Base-by-base conservation (phyloP, 306 rosid species). In the Dicorynia guianensis region DNA sequence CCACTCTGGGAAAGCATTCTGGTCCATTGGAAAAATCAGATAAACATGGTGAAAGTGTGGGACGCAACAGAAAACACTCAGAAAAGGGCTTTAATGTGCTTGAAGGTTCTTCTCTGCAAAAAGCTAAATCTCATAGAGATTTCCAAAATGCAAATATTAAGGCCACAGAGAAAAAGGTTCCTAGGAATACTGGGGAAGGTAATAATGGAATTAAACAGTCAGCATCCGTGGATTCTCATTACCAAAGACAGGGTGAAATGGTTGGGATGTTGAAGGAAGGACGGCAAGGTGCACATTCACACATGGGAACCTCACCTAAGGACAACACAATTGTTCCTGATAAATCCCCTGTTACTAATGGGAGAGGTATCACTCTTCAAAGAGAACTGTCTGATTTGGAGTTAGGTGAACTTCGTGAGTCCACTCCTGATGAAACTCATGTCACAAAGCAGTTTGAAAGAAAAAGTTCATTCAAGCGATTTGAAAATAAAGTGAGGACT, bases 401-500 rank as follows among this genome's bases (percentile, higher is more conserved):
- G 85, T 71, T 95, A 81, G 99, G 99, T 9, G 99, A 95, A 86
- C 89, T 95, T 78, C 97, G 97, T 63, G 97, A 94, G 77, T 90
- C 93, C 39, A 76, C 87, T 66, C 87, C 91, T 2, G 99, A 92
- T 77, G 96, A 86, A 66, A 76, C 80, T 60, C 81, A 67, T 15
- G 82, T 56, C 43, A 80, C 84, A 77, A 95, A 86, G 82, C 92
- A 86, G 77, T 84, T 92, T 82, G 98, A 95, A 38, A 85, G 88
- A 67, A 95, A 80, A 83, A 79, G 79, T 74, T 89, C 98, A 7
- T 90, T 81, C 76, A 96, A 86, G 81, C 93, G 49, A 63, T 82
- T 76, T 60, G 99, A 87, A 43, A 82, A 80, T 73, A 85, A 64
- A 87, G 69, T 55, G 14, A 81, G 53, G 71, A 48, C 71, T 79